phyloP scores from a whole-genome alignment of 2,329 filamentous ascomycete species.

The Ophiognomonia clavigignenti-juglandacearum region DNA sequence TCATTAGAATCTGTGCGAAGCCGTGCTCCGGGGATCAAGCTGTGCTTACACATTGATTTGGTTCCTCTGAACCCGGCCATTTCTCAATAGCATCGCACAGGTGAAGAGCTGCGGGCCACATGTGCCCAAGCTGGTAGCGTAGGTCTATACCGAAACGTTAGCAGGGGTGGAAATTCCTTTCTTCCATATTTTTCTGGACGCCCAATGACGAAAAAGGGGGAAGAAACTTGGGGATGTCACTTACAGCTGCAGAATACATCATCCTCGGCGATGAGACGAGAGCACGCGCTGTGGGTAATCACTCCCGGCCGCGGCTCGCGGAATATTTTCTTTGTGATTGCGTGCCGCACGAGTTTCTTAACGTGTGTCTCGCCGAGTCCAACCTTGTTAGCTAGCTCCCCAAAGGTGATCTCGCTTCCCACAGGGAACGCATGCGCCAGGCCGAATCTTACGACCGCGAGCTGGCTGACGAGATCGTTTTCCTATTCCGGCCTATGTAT shows the following conservation, averaged over 20 bases:
- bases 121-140: neutral
- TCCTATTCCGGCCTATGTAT: neutral
- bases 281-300: conserved; percentile 20
- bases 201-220: neutral
- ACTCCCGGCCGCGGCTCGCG: conserved; percentile 18
- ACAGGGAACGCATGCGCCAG: conserved; percentile 15
- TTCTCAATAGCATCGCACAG: conserved; percentile 2
- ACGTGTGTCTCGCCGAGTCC: conserved; percentile 20
- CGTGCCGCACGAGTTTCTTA: conserved; percentile 27
- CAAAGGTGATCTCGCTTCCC: conserved; percentile 14
- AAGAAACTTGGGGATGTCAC: neutral
- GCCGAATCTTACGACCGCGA: conserved; percentile 11
- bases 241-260: neutral
- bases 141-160: too few relatives aligned
- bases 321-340: conserved; percentile 31
- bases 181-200: neutral
- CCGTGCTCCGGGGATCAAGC: neutral
- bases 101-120: conserved; percentile 4
- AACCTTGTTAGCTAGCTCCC: conserved; percentile 6
- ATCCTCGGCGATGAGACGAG: conserved; percentile 17
- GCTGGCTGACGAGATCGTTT: conserved; percentile 2
- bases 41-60: conserved; percentile 3
- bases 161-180: too few relatives aligned
- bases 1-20: neutral
- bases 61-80: conserved; percentile 5